These are phyloP conservation scores for Sugiyamaella pinicola DNA, from an alignment of 1,139 yeast species.

Conservation along the genomic window DNA sequence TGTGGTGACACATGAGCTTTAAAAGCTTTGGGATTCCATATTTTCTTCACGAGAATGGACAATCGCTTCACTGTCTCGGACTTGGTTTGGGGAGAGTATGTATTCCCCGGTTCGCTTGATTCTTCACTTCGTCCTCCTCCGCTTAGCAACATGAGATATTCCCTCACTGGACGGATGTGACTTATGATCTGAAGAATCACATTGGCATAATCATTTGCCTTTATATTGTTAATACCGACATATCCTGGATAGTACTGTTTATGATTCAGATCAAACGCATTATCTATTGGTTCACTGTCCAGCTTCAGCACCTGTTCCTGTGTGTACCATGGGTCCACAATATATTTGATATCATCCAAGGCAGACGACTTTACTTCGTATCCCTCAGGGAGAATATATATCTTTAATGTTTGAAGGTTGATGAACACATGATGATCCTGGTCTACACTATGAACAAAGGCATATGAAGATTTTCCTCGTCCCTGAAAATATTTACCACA, in stretches of 20 bases:
- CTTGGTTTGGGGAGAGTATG: slow-evolving; percentile 22
- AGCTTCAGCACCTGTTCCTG: slow-evolving; percentile 43
- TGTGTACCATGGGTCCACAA: slow-evolving; percentile 56
- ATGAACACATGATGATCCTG: slow-evolving; percentile 65
- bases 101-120: neutral
- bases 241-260: slow-evolving; percentile 60
- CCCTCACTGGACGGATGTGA: slow-evolving; percentile 57
- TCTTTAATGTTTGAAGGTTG: slow-evolving; percentile 52
- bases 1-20: slow-evolving; percentile 68
- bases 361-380: slow-evolving; percentile 46
- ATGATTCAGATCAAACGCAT: slow-evolving; percentile 42
- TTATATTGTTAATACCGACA: slow-evolving; percentile 62
- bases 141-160: slow-evolving; percentile 48
- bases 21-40: slow-evolving; percentile 66
- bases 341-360: slow-evolving; percentile 55
- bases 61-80: slow-evolving; percentile 42
- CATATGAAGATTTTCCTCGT: slow-evolving; percentile 61
- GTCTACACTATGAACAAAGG: slow-evolving; percentile 66
- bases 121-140: too few species aligned
- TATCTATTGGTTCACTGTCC: slow-evolving; percentile 30
- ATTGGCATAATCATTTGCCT: slow-evolving; percentile 56
- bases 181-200: slow-evolving; percentile 58
- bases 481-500: slow-evolving; percentile 81
- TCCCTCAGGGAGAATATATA: slow-evolving; percentile 65
- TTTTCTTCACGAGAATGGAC: slow-evolving; percentile 53